Evolutionary conservation across 1,139 yeast species (phyloP), one percentile per base, ranked within the genome.

Genomic region (Martiniozyma asiatica): DNA sequence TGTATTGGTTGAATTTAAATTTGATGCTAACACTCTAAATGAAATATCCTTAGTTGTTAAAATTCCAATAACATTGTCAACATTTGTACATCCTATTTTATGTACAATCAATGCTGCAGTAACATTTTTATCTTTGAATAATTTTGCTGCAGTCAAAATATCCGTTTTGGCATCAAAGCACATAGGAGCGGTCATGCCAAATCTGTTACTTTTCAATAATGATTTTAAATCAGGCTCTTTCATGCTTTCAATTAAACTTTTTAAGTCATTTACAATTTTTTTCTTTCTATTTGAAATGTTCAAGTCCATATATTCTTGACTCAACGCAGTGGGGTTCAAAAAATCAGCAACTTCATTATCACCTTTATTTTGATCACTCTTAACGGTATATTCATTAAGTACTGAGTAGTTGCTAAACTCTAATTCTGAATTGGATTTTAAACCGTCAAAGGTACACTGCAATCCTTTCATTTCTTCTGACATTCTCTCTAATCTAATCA

Each of bases 41-140:
- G 56, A 58, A 11, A 59, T 48, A 41, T 60, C 65, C 36, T 59
- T 60, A 24, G 59, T 57, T 1, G 65, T 60, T 33, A 60, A 48
- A 27, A 60, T 60, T 1, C 65, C 65, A 34, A 60, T 58, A 2
- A 58, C 50, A 24, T 50, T 51, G 28, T 47, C 43, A 12, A 35
- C 28, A 4, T 13, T 11, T 20, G 18, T 25, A 17, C 18, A 14
- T 13, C 16, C 14, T 8, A 24, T 9, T 10, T 35, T 22, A 4
- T 39, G 30, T 9, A 41, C 35, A 8, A 60, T 54, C 17, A 60
- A 37, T 2, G 58, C 47, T 1, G 65, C 63, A 1, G 64, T 60
- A 2, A 55, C 51, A 15, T 51, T 45, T 14, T 51, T 41, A 14
- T 47, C 36, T 6, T 45, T 41, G 51, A 60, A 47, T 19, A 55